Conservation (phyloP, 768 basidiomycete species). For the Psilocybe subaeruginosa region DNA sequence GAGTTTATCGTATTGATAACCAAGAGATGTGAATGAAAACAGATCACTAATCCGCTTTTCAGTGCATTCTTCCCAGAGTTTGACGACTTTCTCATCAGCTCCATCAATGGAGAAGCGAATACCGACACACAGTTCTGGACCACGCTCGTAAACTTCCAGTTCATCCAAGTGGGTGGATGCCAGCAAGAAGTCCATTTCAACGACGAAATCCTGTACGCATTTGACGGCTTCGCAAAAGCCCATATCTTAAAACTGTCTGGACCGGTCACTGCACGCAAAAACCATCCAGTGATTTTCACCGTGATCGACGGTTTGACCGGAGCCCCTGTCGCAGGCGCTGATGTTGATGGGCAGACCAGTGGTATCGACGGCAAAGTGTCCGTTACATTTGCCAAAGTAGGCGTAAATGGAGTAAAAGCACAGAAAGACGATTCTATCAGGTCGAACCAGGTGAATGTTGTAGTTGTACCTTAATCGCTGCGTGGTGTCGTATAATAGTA, state of each 20-base stretch:
- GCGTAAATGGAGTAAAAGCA: conserved; percentile 31
- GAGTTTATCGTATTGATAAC: background rate
- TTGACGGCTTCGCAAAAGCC: conserved; percentile 36
- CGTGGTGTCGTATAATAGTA: conserved; percentile 8
- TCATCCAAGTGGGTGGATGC: conserved; percentile 42
- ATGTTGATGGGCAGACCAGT: conserved; percentile 18
- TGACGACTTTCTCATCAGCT: conserved; percentile 47
- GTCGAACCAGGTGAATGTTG: conserved; percentile 27
- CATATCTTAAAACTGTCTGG: conserved; percentile 39
- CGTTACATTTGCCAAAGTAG: conserved; percentile 24
- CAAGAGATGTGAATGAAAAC: background rate
- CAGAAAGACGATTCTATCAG: conserved; percentile 31
- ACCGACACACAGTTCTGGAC: conserved; percentile 39
- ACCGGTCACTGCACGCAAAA: conserved; percentile 22
- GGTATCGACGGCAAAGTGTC: conserved; percentile 26
- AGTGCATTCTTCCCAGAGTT: conserved; percentile 38
- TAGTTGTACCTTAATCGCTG: conserved; percentile 12
- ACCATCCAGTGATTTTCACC: conserved; percentile 31
- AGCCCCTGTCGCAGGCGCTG: conserved; percentile 34
- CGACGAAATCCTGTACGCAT: conserved; percentile 41
- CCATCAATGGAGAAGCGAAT: conserved; percentile 33
- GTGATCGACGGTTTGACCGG: conserved; percentile 41
- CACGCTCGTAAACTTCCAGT: conserved; percentile 35
- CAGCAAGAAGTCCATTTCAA: conserved; percentile 34
- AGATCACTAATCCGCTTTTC: background rate